Base-by-base conservation (phyloP, 1,139 yeast genomes). In the Schizosaccharomyces versatilis region DNA sequence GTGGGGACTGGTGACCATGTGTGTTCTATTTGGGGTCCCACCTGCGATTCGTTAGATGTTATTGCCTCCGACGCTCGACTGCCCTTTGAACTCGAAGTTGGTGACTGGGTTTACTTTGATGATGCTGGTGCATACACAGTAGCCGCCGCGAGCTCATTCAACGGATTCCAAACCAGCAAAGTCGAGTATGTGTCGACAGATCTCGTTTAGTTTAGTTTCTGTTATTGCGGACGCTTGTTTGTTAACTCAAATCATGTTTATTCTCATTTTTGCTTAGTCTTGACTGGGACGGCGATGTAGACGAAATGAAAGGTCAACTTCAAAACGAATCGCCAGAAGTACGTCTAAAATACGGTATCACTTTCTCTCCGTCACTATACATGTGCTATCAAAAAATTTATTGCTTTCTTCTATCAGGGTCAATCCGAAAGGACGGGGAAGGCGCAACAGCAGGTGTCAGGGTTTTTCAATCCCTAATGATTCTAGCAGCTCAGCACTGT, bases 21-120 rank as follows among this genome's bases (percentile, higher is more conserved):
- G 15, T 57, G 59, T 72, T 64, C 95, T 19, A 75, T 90, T 58
- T 90, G 97, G 97, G 98, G 98, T 7, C 98, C 97, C 53, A 90
- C 97, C 24, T 90, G 98, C 69, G 98, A 90, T 68, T 96, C 97
- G 3, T 73, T 90, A 61, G 98, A 90, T 67, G 83, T 95, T 67
- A 78, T 90, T 57, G 68, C 83, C 36, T 68, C 73, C 54, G 72
- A 71, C 47, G 70, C 77, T 57, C 62, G 62, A 53, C 71, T 88
- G 64, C 72, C 79, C 15, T 73, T 74, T 55, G 77, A 79, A 53
- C 79, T 86, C 54, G 71, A 73, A 47, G 81, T 82, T 53, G 97
- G 96, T 14, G 97, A 90, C 67, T 90, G 97, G 97, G 68, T 90
- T 58, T 84, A 80, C 68, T 88, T 90, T 68, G 74, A 80, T 52